Base-by-base conservation (phyloP, 306 rosid species). In the Fragaria nilgerrensis region DNA sequence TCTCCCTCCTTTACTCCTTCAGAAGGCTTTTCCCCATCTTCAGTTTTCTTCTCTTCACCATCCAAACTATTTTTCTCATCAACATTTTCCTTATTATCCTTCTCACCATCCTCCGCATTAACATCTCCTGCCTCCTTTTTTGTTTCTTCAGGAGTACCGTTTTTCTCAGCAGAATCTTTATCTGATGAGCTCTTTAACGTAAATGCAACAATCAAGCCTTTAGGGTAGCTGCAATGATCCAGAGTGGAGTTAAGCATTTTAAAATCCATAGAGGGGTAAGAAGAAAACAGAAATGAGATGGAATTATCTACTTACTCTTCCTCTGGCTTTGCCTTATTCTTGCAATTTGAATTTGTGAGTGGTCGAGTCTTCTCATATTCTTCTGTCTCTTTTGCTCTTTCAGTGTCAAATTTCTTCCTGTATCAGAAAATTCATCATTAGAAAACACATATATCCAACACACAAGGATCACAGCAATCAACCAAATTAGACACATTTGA, bases 161-260 rank as follows among this genome's bases (percentile, higher is more conserved):
- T 83, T 45, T 79, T 75, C 49, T 78, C 82, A 12, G 78, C 71
- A 34, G 90, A 82, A 75, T 49, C 90, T 63, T 74, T 85, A 65
- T 80, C 82, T 43, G 89, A 80, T 23, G 10, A 68, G 74, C 84
- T 84, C 89, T 83, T 86, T 68, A 93, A 76, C 56, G 86, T 79
- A 82, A 93, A 90, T 72, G 94, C 90, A 77, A 93, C 90, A 62
- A 93, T 84, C 77, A 93, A 88, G 79, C 97, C 98, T 78, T 87
- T 93, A 2, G 98, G 94, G 80, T 91, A 93, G 86, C 98, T 91
- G 94, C 48, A 71, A 70, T 68, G 71, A 85, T 77, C 63, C 79
- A 53, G 27, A 77, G 72, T n/a, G 37, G 61, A 55, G 66, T 64
- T 47, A 53, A 73, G 73, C 68, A 80, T 71, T 45, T 66, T 29